Base-by-base conservation (phyloP, 1,284 basidiomycete genomes). In the Puccinia triticina region DNA sequence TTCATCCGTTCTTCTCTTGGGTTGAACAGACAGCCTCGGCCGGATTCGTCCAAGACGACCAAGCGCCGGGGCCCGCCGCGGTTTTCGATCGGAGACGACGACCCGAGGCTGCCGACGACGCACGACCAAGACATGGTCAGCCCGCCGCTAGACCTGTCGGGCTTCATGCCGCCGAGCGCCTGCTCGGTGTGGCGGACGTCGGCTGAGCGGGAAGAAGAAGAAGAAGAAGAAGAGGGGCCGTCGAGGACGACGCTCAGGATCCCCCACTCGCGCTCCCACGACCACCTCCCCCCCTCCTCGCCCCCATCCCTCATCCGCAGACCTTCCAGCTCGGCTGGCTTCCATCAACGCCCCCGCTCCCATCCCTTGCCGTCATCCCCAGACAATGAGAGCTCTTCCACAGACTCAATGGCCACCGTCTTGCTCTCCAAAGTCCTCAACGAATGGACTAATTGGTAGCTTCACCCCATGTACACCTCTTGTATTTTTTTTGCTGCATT, bases 21-120 rank as follows among this genome's bases (percentile, higher is more conserved):
- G 32, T 32, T 12, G 32, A 34, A 11, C 21, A 21, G 4, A 10
- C 64, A 67, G 29, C 64, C 21, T 12, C 12, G 40, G 21, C n/a
- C n/a, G n/a, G n/a, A n/a, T n/a, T n/a, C n/a, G 32, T 40, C 26
- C 4, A 21, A n/a, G 18, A 67, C 3, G 3, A 61, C 7, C 43
- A 71, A 71, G 43, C 12, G 11, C 43, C 69, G 69, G 18, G 1
- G 7, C 18, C 69, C 48, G 12, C 23, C 29, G 26, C 7, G 53
- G 16, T 59, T 75, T 59, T 75, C 53, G 37, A 75, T 75, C 18
- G 72, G 50, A 11, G 72, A 75, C 34, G 72, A 50, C 4, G 50
- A 34, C 23, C 53, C 7, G 21, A 50, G 72, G 5, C 8, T 23
- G 21, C 16, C 18, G 1, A 34, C 16, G n/a, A 75, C 29, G 4